phyloP scores from a whole-genome alignment of 2,329 filamentous ascomycete genomes.

The Rachicladosporium sp. region DNA sequence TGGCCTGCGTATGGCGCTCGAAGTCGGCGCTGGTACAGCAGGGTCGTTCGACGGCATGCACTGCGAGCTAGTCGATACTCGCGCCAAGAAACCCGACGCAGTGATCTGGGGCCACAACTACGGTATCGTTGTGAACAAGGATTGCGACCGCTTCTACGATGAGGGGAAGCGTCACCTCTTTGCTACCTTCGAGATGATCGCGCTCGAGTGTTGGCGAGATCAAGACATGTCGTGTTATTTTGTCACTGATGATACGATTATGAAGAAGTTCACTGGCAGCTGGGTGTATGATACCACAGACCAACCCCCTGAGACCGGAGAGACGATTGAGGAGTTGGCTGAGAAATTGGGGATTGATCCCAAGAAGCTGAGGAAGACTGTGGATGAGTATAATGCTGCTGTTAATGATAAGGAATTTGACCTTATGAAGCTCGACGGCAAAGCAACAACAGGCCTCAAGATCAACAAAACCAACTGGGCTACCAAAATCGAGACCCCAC shows the following conservation, averaged over 20 bases:
- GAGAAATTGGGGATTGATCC: conserved; percentile 26
- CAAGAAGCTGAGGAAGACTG: conserved; percentile 25
- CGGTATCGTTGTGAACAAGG: conserved; percentile 31
- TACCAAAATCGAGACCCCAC: conserved; percentile 24
- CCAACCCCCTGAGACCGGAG: conserved; percentile 27
- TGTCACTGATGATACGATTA: conserved; percentile 29
- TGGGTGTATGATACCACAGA: conserved; percentile 35
- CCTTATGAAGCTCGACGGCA: conserved; percentile 30
- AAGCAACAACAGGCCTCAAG: conserved; percentile 25
- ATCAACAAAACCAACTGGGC: conserved; percentile 32
- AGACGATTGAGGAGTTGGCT: conserved; percentile 29
- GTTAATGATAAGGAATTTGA: conserved; percentile 29
- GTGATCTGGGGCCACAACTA: conserved; percentile 32
- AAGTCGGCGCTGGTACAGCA: conserved; percentile 29
- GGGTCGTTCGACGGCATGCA: conserved; percentile 32
- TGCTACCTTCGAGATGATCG: conserved; percentile 33
- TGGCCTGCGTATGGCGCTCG: conserved; percentile 30
- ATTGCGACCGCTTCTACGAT: conserved; percentile 65
- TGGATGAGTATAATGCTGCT: conserved; percentile 29
- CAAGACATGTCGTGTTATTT: conserved; percentile 32
- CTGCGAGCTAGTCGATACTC: conserved; percentile 30
- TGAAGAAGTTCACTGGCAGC: conserved; percentile 30
- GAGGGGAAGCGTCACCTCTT: conserved; percentile 70
- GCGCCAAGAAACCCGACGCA: conserved; percentile 30
- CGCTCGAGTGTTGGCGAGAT: conserved; percentile 29